phyloP scores from a whole-genome alignment of 2,329 filamentous ascomycete genomes.

The Cercospora zeae-maydis region DNA sequence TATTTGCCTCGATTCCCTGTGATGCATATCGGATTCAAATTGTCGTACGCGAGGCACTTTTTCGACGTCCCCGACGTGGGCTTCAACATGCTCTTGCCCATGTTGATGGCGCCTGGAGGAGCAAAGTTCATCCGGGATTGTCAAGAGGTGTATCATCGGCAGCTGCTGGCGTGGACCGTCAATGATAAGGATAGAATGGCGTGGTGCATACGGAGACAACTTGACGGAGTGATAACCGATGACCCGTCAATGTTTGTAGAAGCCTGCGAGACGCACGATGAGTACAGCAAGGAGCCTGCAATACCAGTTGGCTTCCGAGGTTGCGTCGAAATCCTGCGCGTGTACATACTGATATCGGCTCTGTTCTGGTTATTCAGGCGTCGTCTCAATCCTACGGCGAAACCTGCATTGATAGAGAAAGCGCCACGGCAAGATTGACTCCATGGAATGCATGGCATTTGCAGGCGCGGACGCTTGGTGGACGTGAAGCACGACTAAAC shows the following conservation, averaged over 20 bases:
- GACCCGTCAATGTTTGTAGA: constrained; percentile 67
- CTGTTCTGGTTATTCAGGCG: constrained; percentile 25
- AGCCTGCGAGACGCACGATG: constrained; percentile 51
- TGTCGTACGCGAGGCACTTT: constrained; percentile 67
- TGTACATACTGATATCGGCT: constrained; percentile 19
- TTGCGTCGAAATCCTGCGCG: constrained; percentile 18
- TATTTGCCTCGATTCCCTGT: constrained; percentile 62
- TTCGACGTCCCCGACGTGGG: constrained; percentile 63
- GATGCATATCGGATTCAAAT: constrained; percentile 66
- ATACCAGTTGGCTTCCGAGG: constrained; percentile 18
- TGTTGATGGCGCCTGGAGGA: constrained; percentile 67
- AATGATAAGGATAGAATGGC: constrained; percentile 76
- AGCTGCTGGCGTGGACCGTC: constrained; percentile 80
- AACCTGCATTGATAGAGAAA: constrained; percentile 17
- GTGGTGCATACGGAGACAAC: constrained; percentile 63
- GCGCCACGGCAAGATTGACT: constrained; percentile 9
- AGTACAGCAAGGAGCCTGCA: constrained; percentile 22
- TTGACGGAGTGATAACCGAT: constrained; percentile 85
- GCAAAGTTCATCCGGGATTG: constrained; percentile 56
- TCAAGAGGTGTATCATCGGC: constrained; percentile 46
- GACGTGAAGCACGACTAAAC: not conserved
- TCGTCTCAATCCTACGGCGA: constrained; percentile 11
- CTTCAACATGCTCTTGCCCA: constrained; percentile 72
- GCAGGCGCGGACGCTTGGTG: not conserved
- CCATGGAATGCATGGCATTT: not conserved